phyloP scores from a whole-genome alignment of 257 asterid species.

The Solanum gracilifrons region DNA sequence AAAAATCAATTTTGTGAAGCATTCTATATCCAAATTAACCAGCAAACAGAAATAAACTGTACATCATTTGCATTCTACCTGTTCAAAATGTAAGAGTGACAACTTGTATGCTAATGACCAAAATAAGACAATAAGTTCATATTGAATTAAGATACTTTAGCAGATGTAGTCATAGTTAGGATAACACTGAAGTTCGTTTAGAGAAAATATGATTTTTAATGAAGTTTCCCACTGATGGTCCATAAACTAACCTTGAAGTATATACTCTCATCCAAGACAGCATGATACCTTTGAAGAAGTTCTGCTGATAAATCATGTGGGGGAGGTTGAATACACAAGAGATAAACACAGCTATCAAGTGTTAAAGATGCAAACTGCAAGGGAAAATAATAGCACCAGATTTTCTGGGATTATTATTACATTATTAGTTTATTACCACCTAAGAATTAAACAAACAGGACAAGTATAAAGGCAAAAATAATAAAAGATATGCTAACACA shows the following conservation, averaged over 20 bases:
- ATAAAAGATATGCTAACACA: neutral
- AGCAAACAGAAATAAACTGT: neutral
- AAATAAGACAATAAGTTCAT: neutral
- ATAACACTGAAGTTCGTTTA: neutral
- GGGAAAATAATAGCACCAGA: neutral
- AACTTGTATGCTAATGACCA: neutral
- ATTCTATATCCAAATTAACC: neutral
- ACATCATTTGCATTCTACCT: neutral
- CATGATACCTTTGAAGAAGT: constrained; percentile 3
- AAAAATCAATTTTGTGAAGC: neutral
- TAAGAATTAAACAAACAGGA: neutral
- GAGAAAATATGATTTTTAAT: neutral
- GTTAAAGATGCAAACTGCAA: constrained; percentile 1
- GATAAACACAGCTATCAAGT: constrained; percentile 9
- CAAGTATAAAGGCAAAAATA: neutral
- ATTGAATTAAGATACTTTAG: neutral
- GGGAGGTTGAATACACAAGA: constrained; percentile 4
- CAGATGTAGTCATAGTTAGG: neutral
- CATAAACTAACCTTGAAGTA: constrained; percentile 1
- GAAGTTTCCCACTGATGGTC: neutral
- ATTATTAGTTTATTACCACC: too few relatives aligned
- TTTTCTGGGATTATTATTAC: neutral
- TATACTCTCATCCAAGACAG: constrained; percentile 8
- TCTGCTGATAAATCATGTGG: constrained; percentile 3
- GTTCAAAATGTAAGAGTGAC: neutral